Percentiles rank a stretch among this genome's conserved stretches.
phyloP scores from a whole-genome alignment of 2,329 filamentous ascomycete genomes.

The Cladophialophora exuberans region DNA sequence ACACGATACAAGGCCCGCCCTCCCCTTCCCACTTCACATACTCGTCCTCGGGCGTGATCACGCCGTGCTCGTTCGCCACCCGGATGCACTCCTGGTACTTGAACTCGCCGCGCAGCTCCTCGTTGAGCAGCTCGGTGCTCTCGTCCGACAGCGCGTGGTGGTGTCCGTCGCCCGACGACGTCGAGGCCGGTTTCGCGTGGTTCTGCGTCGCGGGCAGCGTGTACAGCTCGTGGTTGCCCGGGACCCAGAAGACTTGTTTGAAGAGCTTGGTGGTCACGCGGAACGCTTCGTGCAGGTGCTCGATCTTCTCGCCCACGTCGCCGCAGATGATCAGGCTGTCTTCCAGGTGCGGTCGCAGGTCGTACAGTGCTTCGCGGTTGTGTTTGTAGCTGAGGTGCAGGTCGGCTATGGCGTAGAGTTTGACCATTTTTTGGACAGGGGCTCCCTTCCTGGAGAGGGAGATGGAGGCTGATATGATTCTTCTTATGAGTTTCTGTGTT shows the following conservation, averaged over 20 bases:
- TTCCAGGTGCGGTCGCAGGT: constrained; percentile 28
- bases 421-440: constrained; percentile 14
- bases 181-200: too few relatives aligned
- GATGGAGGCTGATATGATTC: too few relatives aligned
- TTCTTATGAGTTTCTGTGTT: too few relatives aligned
- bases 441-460: background rate
- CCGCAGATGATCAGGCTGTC: constrained; percentile 34
- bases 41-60: constrained; percentile 61
- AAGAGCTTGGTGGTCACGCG: constrained; percentile 31
- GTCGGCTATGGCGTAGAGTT: constrained; percentile 34
- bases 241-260: constrained; percentile 50
- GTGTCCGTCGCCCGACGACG: constrained; percentile 29
- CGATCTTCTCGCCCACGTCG: constrained; percentile 33
- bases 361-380: constrained; percentile 32
- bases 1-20: constrained; percentile 54
- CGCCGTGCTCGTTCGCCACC: constrained; percentile 55
- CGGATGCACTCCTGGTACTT: constrained; percentile 61
- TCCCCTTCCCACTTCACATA: constrained; percentile 58
- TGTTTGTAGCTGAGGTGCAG: constrained; percentile 34
- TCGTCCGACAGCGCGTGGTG: constrained; percentile 1
- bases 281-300: constrained; percentile 32
- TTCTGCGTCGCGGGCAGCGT: too few relatives aligned
- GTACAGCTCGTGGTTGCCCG: constrained; percentile 63
- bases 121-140: constrained; percentile 26
- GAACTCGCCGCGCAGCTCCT: constrained; percentile 50